Conservation (phyloP, 1,139 yeast species). For the Pneumocystis wakefieldiae region DNA sequence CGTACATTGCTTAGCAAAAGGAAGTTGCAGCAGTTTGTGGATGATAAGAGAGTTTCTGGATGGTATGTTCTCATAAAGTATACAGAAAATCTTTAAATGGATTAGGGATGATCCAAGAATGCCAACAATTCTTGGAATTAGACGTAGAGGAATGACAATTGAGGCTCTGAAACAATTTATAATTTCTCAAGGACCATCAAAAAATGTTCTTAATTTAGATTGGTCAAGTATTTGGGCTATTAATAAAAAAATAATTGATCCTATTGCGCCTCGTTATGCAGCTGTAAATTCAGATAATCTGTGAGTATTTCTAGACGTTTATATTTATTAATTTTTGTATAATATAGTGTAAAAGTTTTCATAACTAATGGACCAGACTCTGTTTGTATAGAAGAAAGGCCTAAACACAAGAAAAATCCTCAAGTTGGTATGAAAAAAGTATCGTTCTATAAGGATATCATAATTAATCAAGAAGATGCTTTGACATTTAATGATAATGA, state of each 20-base stretch:
- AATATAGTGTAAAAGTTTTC: conserved; percentile 26
- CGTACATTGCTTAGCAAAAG: conserved; percentile 90
- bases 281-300: conserved; percentile 51
- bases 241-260: conserved; percentile 91
- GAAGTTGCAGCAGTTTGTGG: conserved; percentile 96
- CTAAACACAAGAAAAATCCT: conserved; percentile 91
- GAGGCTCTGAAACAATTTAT: conserved; percentile 90
- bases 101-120: conserved; percentile 76
- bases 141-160: conserved; percentile 98
- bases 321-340: not conserved
- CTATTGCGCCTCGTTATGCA: conserved; percentile 87
- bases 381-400: conserved; percentile 53
- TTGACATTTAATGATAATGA: conserved; percentile 49
- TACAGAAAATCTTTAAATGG: not conserved
- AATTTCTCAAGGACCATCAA: conserved; percentile 91
- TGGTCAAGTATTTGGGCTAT: conserved; percentile 96
- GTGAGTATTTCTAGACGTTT: conserved; percentile 35
- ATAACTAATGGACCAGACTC: conserved; percentile 46
- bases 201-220: conserved; percentile 86
- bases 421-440: conserved; percentile 78
- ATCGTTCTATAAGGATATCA: conserved; percentile 43
- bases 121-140: conserved; percentile 86
- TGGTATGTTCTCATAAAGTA: conserved; percentile 33
- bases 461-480: conserved; percentile 88
- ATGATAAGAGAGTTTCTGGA: conserved; percentile 64